Evolutionary conservation across 2,329 filamentous ascomycete species (phyloP).

Genomic region (Ophiostoma perfectum): DNA sequence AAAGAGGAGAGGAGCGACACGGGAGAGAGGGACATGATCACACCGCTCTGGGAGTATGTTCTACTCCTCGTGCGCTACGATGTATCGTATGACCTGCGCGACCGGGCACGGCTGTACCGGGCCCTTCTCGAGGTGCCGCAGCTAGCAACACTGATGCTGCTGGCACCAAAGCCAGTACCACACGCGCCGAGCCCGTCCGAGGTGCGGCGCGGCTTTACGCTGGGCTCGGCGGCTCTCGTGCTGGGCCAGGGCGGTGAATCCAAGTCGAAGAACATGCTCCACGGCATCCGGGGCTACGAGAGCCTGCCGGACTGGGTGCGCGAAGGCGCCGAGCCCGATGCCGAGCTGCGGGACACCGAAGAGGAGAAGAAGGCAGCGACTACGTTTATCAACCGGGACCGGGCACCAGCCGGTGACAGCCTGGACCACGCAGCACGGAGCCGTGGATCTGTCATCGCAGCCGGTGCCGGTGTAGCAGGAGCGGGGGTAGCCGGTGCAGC

Average conservation of each 20-base stretch:
- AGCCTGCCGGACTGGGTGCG: slow-evolving; percentile 78
- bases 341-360: slow-evolving; percentile 61
- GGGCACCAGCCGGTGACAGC: slow-evolving; percentile 55
- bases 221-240: slow-evolving; percentile 82
- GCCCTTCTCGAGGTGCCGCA: slow-evolving; percentile 77
- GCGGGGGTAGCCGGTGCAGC: slow-evolving; percentile 34
- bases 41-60: slow-evolving; percentile 76
- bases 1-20: background rate
- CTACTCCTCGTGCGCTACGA: slow-evolving; percentile 86
- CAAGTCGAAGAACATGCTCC: background rate
- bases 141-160: slow-evolving; percentile 80
- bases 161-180: slow-evolving; percentile 91
- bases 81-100: slow-evolving; percentile 88
- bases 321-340: slow-evolving; percentile 72
- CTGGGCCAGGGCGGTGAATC: slow-evolving; percentile 63
- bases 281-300: slow-evolving; percentile 70
- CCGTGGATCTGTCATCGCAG: background rate
- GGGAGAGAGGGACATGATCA: slow-evolving; percentile 56
- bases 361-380: slow-evolving; percentile 30
- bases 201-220: slow-evolving; percentile 65
- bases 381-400: background rate
- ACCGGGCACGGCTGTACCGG: slow-evolving; percentile 83
- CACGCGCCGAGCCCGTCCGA: slow-evolving; percentile 87
- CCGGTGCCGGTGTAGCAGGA: background rate
- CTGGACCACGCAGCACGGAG: slow-evolving; percentile 52